phyloP scores from a whole-genome alignment of 768 basidiomycete genomes.

The Termitomyces sp. region DNA sequence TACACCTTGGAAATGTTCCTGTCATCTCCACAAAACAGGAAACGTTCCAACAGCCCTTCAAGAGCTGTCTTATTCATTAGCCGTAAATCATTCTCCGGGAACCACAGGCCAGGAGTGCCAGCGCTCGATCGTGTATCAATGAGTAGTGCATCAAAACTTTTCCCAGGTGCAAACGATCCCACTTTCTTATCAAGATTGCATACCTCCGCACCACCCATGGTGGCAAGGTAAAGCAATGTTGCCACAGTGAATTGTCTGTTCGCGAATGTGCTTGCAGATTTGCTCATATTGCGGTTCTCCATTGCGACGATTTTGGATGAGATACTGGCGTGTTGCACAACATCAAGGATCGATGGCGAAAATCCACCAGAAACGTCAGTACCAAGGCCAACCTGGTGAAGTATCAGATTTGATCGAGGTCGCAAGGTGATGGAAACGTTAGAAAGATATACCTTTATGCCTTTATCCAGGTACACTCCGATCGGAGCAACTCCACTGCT shows the following conservation, averaged over 20 bases:
- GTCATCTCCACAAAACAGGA: constrained; percentile 84
- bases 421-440: not conserved
- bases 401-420: not conserved
- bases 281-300: constrained; percentile 17
- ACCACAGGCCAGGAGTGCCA: constrained; percentile 57
- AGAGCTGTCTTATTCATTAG: constrained; percentile 19
- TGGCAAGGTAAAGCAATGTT: constrained; percentile 85
- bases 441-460: constrained; percentile 63
- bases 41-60: constrained; percentile 65
- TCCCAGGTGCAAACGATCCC: constrained; percentile 76
- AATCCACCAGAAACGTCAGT: constrained; percentile 92
- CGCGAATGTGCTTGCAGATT: constrained; percentile 29
- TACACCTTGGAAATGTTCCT: constrained; percentile 79
- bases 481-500: constrained; percentile 81
- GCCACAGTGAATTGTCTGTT: constrained; percentile 65
- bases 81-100: constrained; percentile 27
- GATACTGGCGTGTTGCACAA: constrained; percentile 70
- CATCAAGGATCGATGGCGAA: constrained; percentile 70
- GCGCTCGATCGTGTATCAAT: constrained; percentile 51
- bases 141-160: constrained; percentile 86
- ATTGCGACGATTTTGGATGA: constrained; percentile 73
- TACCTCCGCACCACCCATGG: constrained; percentile 83
- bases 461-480: constrained; percentile 72
- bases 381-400: constrained; percentile 82
- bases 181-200: constrained; percentile 62